Base-by-base conservation (phyloP, 345 rosid genomes). In the Gossypium australe region DNA sequence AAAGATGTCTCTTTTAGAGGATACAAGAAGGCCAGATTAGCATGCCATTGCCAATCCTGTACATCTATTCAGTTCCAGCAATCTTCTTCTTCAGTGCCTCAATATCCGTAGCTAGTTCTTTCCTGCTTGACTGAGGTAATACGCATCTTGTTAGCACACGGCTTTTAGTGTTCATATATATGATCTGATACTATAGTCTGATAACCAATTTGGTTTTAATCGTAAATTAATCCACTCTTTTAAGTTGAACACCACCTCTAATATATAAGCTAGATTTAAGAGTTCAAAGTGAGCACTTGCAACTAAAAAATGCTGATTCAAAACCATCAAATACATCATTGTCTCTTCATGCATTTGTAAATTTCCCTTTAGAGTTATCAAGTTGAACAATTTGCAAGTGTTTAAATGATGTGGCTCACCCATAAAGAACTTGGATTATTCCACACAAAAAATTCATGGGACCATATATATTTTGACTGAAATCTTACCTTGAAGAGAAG, bases 51-150 rank as follows among this genome's bases (percentile, higher is more conserved):
- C 65, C 45, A 66, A 45, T 51, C 48, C 13, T 52, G 29, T 20
- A 51, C 45, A 73, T 78, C 86, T 87, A 91, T 77, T 95, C 97
- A 14, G 85, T 87, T 66, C 99, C 98, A 48, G 93, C 88, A 76
- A 95, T 90, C 91, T 91, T 93, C 93, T 95, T 91, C 96, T 93
- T 95, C 81, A 95, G 75, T 72, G 83, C 81, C 27, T 95, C 99
- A 70, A 95, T 95, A 80, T 95, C 98, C n/a, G 85, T 84, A 9
- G 91, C 94, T 67, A 95, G 85, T 80, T 95, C 99, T 84, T 95
- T 95, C 86, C 99, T 81, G 92, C 98, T 91, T 47, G 94, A 89
- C 99, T 92, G 97, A 67, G 74, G 64, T 77, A 79, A 72, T 3
- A 49, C 51, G 25, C 27, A 29, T 27, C 14, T 49, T 57, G 60